These are phyloP conservation scores for Paramecium sonneborni DNA, from an alignment of 73 alveolate genomes.

Conservation along the genomic window DNA sequence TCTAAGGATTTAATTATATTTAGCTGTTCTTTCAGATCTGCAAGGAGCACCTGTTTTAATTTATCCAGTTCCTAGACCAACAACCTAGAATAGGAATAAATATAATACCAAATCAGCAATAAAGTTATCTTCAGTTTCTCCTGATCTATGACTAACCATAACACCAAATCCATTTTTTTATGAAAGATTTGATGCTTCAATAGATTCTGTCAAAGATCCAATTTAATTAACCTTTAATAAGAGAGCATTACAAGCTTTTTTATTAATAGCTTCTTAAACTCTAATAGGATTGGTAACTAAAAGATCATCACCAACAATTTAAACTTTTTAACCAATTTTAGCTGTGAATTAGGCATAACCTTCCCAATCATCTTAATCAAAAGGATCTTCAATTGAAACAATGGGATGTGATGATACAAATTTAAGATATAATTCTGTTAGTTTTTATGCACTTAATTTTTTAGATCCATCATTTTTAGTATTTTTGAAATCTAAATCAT, in stretches of 20 bases:
- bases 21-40: slow-evolving; percentile 98
- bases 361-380: slow-evolving; percentile 97
- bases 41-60: slow-evolving; percentile 99
- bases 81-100: slow-evolving; percentile 67
- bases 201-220: slow-evolving; percentile 96
- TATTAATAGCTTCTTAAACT: slow-evolving; percentile 88
- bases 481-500: slow-evolving; percentile 91
- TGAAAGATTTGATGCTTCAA: slow-evolving; percentile 85
- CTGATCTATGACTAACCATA: slow-evolving; percentile 99
- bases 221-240: slow-evolving; percentile 96
- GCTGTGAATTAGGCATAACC: slow-evolving; percentile 82
- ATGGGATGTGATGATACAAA: slow-evolving; percentile 84
- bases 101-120: slow-evolving; percentile 88
- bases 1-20: slow-evolving; percentile 96
- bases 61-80: slow-evolving; percentile 97
- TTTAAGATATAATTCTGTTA: slow-evolving; percentile 81
- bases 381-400: slow-evolving; percentile 97
- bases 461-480: slow-evolving; percentile 86
- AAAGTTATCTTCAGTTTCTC: slow-evolving; percentile 98
- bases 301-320: slow-evolving; percentile 97
- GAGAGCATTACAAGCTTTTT: slow-evolving; percentile 93
- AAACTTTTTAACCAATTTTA: slow-evolving; percentile 80
- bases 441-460: slow-evolving; percentile 70
- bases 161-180: slow-evolving; percentile 86
- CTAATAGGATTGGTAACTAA: slow-evolving; percentile 96